Evolutionary conservation across 2,329 filamentous ascomycete species (phyloP).

Genomic region (Teratosphaeria pseudoeucalypti): DNA sequence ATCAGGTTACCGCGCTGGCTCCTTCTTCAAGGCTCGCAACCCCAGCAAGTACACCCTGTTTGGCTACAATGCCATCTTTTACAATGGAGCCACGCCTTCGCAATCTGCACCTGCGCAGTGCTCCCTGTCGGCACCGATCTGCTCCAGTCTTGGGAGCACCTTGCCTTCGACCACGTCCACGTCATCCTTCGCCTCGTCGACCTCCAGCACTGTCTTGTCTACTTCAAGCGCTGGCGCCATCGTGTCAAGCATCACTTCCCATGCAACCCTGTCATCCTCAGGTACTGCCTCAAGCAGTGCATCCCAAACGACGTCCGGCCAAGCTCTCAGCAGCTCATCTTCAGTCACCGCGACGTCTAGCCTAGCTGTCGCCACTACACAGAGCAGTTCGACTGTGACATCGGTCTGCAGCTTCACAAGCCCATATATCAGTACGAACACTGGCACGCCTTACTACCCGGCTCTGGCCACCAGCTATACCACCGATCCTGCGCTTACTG

Average conservation of each 20-base stretch:
- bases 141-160: background rate
- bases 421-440: background rate
- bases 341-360: background rate
- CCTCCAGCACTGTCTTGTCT: background rate
- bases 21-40: background rate
- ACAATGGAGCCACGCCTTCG: background rate
- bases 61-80: slow-evolving; percentile 6
- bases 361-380: background rate
- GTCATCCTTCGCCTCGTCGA: background rate
- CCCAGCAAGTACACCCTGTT: background rate
- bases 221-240: too few relatives aligned
- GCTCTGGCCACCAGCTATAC: slow-evolving; percentile 15
- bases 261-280: too few relatives aligned
- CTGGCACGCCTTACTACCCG: slow-evolving; percentile 9
- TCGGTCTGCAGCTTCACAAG: background rate
- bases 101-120: background rate
- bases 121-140: slow-evolving; percentile 2
- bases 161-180: background rate
- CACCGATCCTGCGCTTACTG: slow-evolving; percentile 14
- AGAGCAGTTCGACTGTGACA: background rate
- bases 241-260: too few relatives aligned
- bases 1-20: background rate
- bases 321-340: too few relatives aligned
- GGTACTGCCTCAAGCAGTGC: too few relatives aligned
- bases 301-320: background rate